Percentiles rank a stretch among this genome's conserved stretches.
Evolutionary conservation across 345 rosid species (phyloP).

Genomic region (thale cress (Arabidopsis thaliana)): DNA sequence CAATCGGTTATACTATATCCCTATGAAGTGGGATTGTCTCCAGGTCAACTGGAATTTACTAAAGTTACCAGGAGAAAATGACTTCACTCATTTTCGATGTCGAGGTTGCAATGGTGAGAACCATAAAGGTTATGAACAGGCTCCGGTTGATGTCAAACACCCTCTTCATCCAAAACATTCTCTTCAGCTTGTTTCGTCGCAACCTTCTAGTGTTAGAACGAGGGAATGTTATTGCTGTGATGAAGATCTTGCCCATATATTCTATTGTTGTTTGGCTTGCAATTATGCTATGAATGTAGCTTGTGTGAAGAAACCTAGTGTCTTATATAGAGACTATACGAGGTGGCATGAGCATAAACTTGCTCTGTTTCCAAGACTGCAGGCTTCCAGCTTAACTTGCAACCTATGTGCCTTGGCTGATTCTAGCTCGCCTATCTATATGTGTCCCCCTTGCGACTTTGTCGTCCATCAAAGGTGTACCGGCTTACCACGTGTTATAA

Average conservation of each 20-base stretch:
- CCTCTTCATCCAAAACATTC: conserved; percentile 21
- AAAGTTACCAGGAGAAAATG: too few species aligned
- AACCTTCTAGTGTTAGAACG: too few species aligned
- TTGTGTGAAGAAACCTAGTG: background rate
- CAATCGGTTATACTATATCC: too few species aligned
- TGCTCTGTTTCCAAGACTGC: background rate
- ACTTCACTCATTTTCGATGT: background rate
- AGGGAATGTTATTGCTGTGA: background rate
- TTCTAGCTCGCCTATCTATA: background rate
- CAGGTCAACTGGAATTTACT: too few species aligned
- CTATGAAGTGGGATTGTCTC: too few species aligned
- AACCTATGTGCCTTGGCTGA: background rate
- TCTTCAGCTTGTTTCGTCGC: background rate
- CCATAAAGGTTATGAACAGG: background rate
- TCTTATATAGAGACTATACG: background rate
- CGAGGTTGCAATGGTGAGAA: background rate
- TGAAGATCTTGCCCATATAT: background rate
- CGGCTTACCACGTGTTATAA: background rate
- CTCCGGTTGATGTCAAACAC: background rate
- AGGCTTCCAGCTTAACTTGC: background rate
- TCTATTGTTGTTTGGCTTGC: background rate
- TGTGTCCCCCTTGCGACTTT: background rate
- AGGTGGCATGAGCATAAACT: conserved; percentile 7
- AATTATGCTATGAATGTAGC: background rate
- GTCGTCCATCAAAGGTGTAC: background rate